A percentile compares a stretch with the other conserved stretches of the same genome.
Evolutionary conservation across 2,329 filamentous ascomycete genomes (phyloP).

Genomic region (Epichloe typhina): DNA sequence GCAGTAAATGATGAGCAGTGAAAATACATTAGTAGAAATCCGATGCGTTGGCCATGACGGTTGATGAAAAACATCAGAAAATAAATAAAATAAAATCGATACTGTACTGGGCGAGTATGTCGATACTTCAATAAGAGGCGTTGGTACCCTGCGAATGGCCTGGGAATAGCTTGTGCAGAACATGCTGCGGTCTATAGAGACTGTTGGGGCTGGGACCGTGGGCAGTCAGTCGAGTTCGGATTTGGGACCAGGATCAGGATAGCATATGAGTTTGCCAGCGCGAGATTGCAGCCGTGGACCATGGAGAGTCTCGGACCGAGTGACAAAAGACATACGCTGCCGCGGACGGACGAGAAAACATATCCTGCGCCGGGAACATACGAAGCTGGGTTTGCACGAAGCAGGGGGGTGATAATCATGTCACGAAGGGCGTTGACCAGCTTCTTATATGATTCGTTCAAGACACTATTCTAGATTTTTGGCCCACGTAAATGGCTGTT

Average conservation of each 20-base stretch:
- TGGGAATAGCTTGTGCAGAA: too few relatives aligned
- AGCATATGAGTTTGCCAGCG: conserved; percentile 25
- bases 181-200: conserved; percentile 20
- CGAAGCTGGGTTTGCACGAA: conserved; percentile 1
- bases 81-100: too few relatives aligned
- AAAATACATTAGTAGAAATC: too few relatives aligned
- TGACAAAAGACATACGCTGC: conserved; percentile 21
- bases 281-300: conserved; percentile 22
- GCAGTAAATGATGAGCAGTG: too few relatives aligned
- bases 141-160: too few relatives aligned
- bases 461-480: not conserved
- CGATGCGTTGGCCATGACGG: too few relatives aligned
- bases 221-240: conserved; percentile 18
- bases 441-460: not conserved
- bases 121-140: too few relatives aligned
- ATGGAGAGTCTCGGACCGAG: conserved; percentile 15
- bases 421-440: not conserved
- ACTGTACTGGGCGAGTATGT: too few relatives aligned
- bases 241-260: conserved; percentile 22
- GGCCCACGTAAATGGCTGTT: not conserved
- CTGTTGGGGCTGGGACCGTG: not conserved
- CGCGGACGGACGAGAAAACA: conserved; percentile 11
- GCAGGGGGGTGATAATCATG: not conserved
- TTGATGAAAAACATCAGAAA: too few relatives aligned
- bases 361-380: conserved; percentile 16